phyloP scores from a whole-genome alignment of 2,329 filamentous ascomycete species.

The Claviceps lovelessii region DNA sequence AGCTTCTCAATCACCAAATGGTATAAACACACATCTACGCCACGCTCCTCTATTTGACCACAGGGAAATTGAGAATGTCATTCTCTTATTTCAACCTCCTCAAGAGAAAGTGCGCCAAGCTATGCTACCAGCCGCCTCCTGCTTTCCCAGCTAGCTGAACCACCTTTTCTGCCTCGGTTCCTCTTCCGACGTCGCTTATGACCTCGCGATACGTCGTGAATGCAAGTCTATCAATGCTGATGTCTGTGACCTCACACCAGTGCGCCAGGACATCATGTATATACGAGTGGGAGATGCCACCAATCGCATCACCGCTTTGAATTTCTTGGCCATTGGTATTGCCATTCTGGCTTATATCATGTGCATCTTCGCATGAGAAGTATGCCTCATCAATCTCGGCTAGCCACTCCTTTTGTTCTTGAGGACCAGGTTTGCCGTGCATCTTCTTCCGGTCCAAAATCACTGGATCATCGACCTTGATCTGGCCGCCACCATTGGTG shows the following conservation, averaged over 20 bases:
- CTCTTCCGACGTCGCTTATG: slow-evolving; percentile 84
- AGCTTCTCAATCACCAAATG: not conserved
- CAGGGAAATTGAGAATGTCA: not conserved
- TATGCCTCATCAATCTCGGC: slow-evolving; percentile 77
- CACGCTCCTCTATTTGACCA: slow-evolving; percentile 1
- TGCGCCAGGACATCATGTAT: slow-evolving; percentile 57
- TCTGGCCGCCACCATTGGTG: slow-evolving; percentile 92
- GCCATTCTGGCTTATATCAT: slow-evolving; percentile 12
- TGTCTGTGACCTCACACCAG: slow-evolving; percentile 61
- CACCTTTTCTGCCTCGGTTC: slow-evolving; percentile 62
- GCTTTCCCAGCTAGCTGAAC: slow-evolving; percentile 81
- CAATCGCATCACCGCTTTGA: slow-evolving; percentile 30
- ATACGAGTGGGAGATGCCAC: slow-evolving; percentile 50
- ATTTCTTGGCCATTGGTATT: slow-evolving; percentile 7
- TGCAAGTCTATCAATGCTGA: slow-evolving; percentile 56
- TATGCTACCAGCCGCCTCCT: slow-evolving; percentile 73
- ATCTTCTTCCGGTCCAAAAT: slow-evolving; percentile 35
- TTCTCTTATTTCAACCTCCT: not conserved
- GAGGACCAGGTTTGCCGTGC: slow-evolving; percentile 47
- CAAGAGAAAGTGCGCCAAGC: not conserved
- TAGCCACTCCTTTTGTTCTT: slow-evolving; percentile 78
- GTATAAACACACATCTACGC: slow-evolving; percentile 11
- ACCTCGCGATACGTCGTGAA: slow-evolving; percentile 86
- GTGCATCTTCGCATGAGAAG: slow-evolving; percentile 56
- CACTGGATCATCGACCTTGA: slow-evolving; percentile 72